Base-by-base conservation (phyloP, 805 yeast species). In the Candida silvicultrix region DNA sequence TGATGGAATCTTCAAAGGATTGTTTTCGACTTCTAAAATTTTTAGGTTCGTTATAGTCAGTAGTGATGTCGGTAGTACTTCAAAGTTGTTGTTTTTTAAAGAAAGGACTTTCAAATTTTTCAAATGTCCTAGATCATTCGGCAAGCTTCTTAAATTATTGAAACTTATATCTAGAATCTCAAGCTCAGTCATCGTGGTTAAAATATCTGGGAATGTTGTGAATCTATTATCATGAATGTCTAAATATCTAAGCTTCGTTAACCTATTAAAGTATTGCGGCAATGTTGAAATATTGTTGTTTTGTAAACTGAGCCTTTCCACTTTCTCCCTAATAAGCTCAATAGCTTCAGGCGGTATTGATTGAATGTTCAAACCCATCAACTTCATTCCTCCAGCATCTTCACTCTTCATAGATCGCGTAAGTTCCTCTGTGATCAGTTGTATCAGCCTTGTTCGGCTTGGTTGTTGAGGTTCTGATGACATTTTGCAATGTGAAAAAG, bases 81-180 rank as follows among this genome's bases (percentile, higher is more conserved):
- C 70, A 49, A 86, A 69, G 29, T 65, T 65, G 61, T 86, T 86
- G 46, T 75, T 72, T 50, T 77, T 78, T 42, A 86, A 63, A 18
- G 84, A 79, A n/a, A 86, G 62, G 2, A 80, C 80, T 53, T 74
- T 75, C 50, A 83, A 66, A 48, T 64, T 63, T 15, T 62, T 60
- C 51, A 85, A 65, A 12, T 56, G 53, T 0, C 65, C 59, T 19
- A 77, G 48, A 2, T 69, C 70, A 4, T 59, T 49, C 1, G 87
- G 83, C 15, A 86, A 61, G 4, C 56, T 51, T n/a, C 62, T 58
- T 25, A 86, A 63, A 22, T 59, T 62, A 58, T 86, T 86, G 34
- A 68, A 63, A 19, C 89, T 80, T 19, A 85, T 60, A 61, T 86
- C 92, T 38, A 86, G 62, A 43, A 81, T 80, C 55, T 83, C 90